Percentiles rank a stretch among this genome's conserved stretches.
phyloP scores from a whole-genome alignment of 1,139 yeast species.

The Hyphopichia fennica region DNA sequence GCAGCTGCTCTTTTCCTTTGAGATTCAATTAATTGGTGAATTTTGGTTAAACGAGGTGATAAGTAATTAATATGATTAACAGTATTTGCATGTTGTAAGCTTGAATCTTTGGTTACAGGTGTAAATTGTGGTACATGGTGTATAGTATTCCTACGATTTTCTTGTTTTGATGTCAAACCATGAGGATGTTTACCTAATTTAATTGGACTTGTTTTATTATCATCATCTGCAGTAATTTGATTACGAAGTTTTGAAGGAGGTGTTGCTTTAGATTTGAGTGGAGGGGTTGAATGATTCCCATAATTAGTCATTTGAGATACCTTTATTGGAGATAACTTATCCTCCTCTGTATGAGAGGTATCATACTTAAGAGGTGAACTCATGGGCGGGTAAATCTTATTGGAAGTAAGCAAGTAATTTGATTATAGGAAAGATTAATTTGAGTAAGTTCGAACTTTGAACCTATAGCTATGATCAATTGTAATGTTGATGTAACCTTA shows the following conservation, averaged over 20 bases:
- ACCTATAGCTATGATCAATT: too few species aligned
- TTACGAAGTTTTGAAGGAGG: slow-evolving; percentile 2
- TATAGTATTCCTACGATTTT: slow-evolving; percentile 28
- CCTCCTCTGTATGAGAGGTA: slow-evolving; percentile 9
- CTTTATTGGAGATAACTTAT: slow-evolving; percentile 8
- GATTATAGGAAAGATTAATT: too few species aligned
- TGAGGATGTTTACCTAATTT: slow-evolving; percentile 39
- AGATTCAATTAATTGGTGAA: background rate
- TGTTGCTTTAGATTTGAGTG: background rate
- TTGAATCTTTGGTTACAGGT: background rate
- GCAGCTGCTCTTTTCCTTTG: background rate
- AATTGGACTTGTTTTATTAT: background rate
- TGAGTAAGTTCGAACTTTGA: too few species aligned
- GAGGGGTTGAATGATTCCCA: background rate
- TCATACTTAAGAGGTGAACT: slow-evolving; percentile 10
- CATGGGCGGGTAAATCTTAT: too few species aligned
- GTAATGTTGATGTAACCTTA: too few species aligned
- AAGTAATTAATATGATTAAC: background rate
- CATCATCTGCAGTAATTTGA: background rate
- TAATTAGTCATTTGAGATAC: background rate
- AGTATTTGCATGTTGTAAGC: slow-evolving; percentile 6
- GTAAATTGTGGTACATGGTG: slow-evolving; percentile 12
- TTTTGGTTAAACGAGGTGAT: background rate
- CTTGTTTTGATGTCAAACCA: slow-evolving; percentile 43
- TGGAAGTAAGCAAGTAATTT: too few species aligned